These are phyloP conservation scores for Vitis cinerea DNA, from an alignment of 164 flowering plant genomes.

Conservation along the genomic window DNA sequence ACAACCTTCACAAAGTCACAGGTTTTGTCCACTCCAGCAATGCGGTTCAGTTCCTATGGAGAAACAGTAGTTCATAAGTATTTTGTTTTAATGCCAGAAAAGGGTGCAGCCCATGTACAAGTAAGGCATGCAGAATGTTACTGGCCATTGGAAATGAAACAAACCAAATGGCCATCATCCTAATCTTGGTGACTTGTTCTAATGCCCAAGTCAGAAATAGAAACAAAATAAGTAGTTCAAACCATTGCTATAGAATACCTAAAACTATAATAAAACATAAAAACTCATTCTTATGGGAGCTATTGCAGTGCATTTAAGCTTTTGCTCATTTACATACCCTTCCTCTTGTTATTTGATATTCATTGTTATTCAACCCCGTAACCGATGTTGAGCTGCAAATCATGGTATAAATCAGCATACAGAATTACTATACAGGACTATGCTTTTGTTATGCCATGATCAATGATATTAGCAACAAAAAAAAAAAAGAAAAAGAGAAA, in stretches of 20 bases:
- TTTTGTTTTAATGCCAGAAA: neutral
- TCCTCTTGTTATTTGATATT: constrained; percentile 94
- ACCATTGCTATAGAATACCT: neutral
- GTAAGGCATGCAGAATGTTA: too few relatives aligned
- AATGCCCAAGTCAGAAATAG: neutral
- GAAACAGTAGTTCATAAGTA: constrained; percentile 4
- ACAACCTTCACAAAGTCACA: constrained; percentile 85
- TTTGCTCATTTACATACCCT: constrained; percentile 38
- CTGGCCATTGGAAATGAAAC: too few relatives aligned
- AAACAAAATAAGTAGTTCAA: neutral
- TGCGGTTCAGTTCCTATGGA: constrained; percentile 68
- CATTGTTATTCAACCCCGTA: constrained; percentile 96
- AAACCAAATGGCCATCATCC: neutral
- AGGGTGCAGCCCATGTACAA: too few relatives aligned
- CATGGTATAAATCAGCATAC: neutral
- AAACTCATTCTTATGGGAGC: neutral
- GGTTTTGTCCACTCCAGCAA: constrained; percentile 78
- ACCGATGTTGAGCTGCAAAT: constrained; percentile 73
- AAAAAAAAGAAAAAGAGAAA: neutral
- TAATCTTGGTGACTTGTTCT: neutral
- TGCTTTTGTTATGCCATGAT: too few relatives aligned
- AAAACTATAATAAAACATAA: neutral
- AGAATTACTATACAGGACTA: neutral
- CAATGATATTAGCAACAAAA: too few relatives aligned
- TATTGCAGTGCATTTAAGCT: neutral